Conservation (phyloP, 352 stramenopile species). For the Phytopythium aichiense region DNA sequence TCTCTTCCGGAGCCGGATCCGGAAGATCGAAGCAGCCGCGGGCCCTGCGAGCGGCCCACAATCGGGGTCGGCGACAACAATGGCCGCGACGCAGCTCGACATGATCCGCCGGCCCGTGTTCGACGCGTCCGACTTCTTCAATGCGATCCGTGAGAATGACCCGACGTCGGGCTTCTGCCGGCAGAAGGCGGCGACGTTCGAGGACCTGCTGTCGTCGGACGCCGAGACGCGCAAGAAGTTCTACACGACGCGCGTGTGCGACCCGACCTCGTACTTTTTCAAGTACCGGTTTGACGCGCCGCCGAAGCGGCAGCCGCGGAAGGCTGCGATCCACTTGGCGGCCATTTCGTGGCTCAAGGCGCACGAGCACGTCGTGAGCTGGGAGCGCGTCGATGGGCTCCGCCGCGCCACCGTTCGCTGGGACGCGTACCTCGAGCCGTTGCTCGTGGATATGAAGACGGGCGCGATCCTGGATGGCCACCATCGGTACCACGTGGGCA, state of each 20-base stretch:
- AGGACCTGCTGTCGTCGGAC: constrained; percentile 72
- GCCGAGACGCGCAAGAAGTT: constrained; percentile 66
- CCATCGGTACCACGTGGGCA: constrained; percentile 77
- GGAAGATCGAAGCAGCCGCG: constrained; percentile 31
- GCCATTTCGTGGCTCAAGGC: constrained; percentile 72
- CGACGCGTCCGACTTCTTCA: constrained; percentile 72
- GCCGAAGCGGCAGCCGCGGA: constrained; percentile 63
- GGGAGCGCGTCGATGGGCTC: constrained; percentile 78
- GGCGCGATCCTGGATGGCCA: constrained; percentile 83
- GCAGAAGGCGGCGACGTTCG: constrained; percentile 69
- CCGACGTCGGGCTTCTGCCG: constrained; percentile 75
- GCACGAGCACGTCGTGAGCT: constrained; percentile 84
- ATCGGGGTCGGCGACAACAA: not conserved
- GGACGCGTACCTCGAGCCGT: constrained; percentile 79
- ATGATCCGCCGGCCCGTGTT: constrained; percentile 60
- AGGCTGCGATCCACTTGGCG: constrained; percentile 49
- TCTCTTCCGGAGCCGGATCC: constrained; percentile 66
- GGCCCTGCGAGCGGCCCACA: not conserved
- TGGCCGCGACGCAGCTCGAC: constrained; percentile 49
- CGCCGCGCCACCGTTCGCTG: constrained; percentile 70
- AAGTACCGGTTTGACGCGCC: constrained; percentile 83
- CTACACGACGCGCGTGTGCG: constrained; percentile 76
- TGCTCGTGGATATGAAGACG: constrained; percentile 69
- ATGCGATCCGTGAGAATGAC: constrained; percentile 79
- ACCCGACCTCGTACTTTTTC: constrained; percentile 90